Base-by-base conservation (phyloP, 1,284 basidiomycete genomes). In the Thelephora terrestris region DNA sequence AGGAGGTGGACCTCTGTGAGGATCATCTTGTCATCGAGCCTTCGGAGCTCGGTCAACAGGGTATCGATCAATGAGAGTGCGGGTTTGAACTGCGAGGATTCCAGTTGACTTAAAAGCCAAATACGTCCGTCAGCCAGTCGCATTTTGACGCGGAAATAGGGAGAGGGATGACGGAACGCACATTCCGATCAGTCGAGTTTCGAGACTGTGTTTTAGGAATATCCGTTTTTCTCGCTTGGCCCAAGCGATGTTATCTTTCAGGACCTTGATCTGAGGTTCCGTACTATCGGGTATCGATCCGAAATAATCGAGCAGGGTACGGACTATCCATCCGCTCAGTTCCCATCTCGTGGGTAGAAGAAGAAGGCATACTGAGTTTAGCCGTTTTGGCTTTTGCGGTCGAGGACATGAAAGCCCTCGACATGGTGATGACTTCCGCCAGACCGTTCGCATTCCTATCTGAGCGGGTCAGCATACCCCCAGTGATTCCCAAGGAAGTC, bases 381-480 rank as follows among this genome's bases (percentile, higher is more conserved):
- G 95, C 94, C 0, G 95, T 97, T 70, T 99, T 99, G 7, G 96
- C 95, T 67, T 99, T 99, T 23, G 95, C 94, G 1, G 93, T 92
- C 14, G 87, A 86, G 0, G 89, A 86, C 82, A 97, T 92, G 71
- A 96, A 95, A 0, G 84, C 78, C 47, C 93, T 75, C 0, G 91
- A 95, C 27, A 86, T 76, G 0, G 82, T 86, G 48, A 98, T 90
- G 12, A 96, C 83, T 50, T 91, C 79, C 2, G 93, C 90, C 2
- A 99, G 75, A 21, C 87, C 88, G 52, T 84, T 67, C 5, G 90
- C 82, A 70, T 97, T 88, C 58, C 91, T 94, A 55, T 5, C 39
- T n/a, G n/a, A 42, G 24, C 48, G 2, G 2, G 21, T 51, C 7
- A 23, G 6, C 24, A 24, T 12, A 27, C 36, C 7, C 42, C 2